These are phyloP conservation scores for Suillus weaverae DNA, from an alignment of 768 basidiomycete species.

Conservation along the genomic window DNA sequence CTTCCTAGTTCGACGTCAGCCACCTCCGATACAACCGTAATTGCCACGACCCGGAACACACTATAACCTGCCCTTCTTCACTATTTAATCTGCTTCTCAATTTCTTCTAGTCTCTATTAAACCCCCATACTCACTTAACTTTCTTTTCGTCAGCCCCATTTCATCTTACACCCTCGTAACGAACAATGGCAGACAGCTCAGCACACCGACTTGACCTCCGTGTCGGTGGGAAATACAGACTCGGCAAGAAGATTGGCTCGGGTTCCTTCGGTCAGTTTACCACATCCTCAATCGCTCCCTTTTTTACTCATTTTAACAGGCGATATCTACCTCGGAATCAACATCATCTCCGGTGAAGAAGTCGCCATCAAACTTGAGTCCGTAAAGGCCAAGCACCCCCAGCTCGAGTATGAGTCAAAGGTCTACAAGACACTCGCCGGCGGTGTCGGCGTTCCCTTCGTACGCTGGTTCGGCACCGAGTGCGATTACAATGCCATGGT, in stretches of 20 bases:
- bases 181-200: constrained; percentile 70
- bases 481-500: constrained; percentile 99
- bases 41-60: constrained; percentile 31
- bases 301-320: constrained; percentile 46
- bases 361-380: constrained; percentile 99
- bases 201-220: constrained; percentile 78
- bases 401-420: constrained; percentile 97
- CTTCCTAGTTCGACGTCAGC: constrained; percentile 28
- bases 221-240: constrained; percentile 93
- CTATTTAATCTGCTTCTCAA: constrained; percentile 20
- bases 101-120: constrained; percentile 16
- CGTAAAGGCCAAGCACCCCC: constrained; percentile 99
- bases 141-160: constrained; percentile 12
- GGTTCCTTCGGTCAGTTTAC: constrained; percentile 87
- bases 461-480: constrained; percentile 92
- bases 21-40: constrained; percentile 38
- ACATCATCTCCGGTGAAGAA: constrained; percentile 99
- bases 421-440: constrained; percentile 98
- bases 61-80: constrained; percentile 28
- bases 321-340: constrained; percentile 99
- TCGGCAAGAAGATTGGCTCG: constrained; percentile 99
- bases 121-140: constrained; percentile 16
- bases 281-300: constrained; percentile 4
- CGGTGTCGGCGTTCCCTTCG: constrained; percentile 98
- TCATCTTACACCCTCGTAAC: constrained; percentile 18